phyloP scores from a whole-genome alignment of 768 basidiomycete species.

The Rhodosporidiobolus sp. region DNA sequence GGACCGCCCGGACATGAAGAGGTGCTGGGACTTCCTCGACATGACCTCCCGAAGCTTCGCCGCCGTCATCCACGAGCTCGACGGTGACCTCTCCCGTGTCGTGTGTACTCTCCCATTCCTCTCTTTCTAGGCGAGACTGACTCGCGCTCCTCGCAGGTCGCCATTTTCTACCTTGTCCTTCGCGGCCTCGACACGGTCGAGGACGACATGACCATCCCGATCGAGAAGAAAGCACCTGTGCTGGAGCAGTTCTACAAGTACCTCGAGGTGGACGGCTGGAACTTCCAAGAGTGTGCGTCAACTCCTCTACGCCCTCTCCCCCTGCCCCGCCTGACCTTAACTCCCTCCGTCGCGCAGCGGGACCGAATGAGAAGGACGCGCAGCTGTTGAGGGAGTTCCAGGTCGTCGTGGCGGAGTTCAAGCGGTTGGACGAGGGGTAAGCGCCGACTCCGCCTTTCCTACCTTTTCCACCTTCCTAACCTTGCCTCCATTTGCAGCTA shows the following conservation, averaged over 20 bases:
- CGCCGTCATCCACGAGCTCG: slow-evolving; percentile 90
- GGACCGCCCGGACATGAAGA: slow-evolving; percentile 78
- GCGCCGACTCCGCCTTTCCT: neutral
- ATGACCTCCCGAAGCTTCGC: slow-evolving; percentile 83
- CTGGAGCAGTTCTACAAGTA: slow-evolving; percentile 77
- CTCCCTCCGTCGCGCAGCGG: slow-evolving; percentile 50
- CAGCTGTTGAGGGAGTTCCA: slow-evolving; percentile 79
- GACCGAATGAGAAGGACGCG: slow-evolving; percentile 83
- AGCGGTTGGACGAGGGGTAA: slow-evolving; percentile 63
- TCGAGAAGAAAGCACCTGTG: slow-evolving; percentile 77
- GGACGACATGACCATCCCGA: slow-evolving; percentile 94
- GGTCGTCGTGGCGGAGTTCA: slow-evolving; percentile 74
- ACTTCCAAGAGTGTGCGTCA: slow-evolving; percentile 59
- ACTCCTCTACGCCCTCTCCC: neutral
- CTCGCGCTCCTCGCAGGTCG: slow-evolving; percentile 59
- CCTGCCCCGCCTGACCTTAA: too few species aligned
- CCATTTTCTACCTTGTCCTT: slow-evolving; percentile 89
- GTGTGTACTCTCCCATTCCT: slow-evolving; percentile 56
- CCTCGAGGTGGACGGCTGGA: slow-evolving; percentile 80
- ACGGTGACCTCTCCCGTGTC: slow-evolving; percentile 86
- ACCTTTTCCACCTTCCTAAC: too few species aligned
- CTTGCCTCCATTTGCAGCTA: slow-evolving; percentile 50
- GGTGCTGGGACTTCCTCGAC: slow-evolving; percentile 88
- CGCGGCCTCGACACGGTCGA: slow-evolving; percentile 95
- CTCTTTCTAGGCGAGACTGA: too few species aligned